Percentiles rank a stretch among this genome's conserved stretches.
phyloP scores from a whole-genome alignment of 345 rosid genomes.

The Gossypium bickii region DNA sequence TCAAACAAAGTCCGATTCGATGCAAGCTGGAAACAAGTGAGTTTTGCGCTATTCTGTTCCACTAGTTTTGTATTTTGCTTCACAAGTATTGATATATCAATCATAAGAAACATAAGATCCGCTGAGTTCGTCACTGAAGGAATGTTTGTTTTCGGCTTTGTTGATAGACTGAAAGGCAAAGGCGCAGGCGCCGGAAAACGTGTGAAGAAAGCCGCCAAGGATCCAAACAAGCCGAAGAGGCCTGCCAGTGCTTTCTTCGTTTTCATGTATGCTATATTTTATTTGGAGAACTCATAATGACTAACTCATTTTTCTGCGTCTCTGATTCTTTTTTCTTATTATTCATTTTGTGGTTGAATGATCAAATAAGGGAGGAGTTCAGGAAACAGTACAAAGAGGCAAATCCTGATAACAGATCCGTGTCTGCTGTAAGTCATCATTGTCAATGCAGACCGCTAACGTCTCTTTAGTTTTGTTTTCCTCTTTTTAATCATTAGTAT shows the following conservation, averaged over 20 bases:
- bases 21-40: conserved; percentile 39
- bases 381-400: conserved; percentile 57
- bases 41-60: conserved; percentile 5
- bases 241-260: conserved; percentile 84
- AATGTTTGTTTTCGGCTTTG: background rate
- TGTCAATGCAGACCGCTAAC: background rate
- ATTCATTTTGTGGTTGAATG: conserved; percentile 30
- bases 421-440: conserved; percentile 35
- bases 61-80: background rate
- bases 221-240: conserved; percentile 88
- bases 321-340: background rate
- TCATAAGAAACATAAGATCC: background rate
- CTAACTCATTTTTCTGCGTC: background rate
- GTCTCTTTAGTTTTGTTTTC: background rate
- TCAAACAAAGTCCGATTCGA: conserved; percentile 38
- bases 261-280: conserved; percentile 48
- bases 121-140: background rate
- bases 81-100: background rate
- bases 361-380: conserved; percentile 55
- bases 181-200: conserved; percentile 27
- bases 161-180: conserved; percentile 52
- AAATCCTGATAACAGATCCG: conserved; percentile 81
- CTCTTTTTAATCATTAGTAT: background rate
- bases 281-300: background rate
- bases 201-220: conserved; percentile 63